phyloP scores from a whole-genome alignment of 352 stramenopile species.

The Phytophthora pisi region DNA sequence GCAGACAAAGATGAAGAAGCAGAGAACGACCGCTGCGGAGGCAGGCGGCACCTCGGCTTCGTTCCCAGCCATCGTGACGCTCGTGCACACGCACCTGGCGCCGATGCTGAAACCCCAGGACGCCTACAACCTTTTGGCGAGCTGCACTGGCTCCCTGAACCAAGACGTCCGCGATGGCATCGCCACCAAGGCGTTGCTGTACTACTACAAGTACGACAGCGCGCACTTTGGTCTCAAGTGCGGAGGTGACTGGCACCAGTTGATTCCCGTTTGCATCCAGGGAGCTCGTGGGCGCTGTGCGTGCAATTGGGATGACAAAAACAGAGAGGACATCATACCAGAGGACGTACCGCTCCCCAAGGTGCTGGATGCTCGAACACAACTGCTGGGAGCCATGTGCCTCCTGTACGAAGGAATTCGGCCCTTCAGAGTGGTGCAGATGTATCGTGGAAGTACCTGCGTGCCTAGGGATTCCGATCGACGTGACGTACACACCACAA shows the following conservation, averaged over 20 bases:
- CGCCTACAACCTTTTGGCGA: not conserved
- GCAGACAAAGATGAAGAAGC: too few relatives aligned
- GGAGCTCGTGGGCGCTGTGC: not conserved
- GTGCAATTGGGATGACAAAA: conserved; percentile 4
- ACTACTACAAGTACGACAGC: conserved; percentile 3
- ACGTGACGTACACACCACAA: too few relatives aligned
- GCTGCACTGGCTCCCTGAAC: not conserved
- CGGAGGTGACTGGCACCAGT: conserved; percentile 8
- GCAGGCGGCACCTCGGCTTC: too few relatives aligned
- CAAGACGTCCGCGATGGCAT: conserved; percentile 11
- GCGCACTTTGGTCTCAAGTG: conserved; percentile 11
- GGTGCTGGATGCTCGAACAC: conserved; percentile 3
- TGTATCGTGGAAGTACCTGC: not conserved
- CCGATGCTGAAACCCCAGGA: conserved; percentile 1
- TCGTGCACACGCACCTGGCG: conserved; percentile 1
- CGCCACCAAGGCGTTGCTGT: conserved; percentile 7
- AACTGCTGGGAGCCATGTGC: conserved; percentile 9
- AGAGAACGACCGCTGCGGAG: too few relatives aligned
- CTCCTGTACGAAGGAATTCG: conserved; percentile 13
- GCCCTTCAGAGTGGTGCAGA: conserved; percentile 9
- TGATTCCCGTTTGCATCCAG: not conserved
- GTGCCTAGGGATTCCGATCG: not conserved
- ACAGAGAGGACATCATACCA: not conserved
- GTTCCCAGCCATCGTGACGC: too few relatives aligned
- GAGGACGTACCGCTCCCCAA: not conserved